Conservation (phyloP, 164 flowering plant species). For the Paratinospora sagittata region DNA sequence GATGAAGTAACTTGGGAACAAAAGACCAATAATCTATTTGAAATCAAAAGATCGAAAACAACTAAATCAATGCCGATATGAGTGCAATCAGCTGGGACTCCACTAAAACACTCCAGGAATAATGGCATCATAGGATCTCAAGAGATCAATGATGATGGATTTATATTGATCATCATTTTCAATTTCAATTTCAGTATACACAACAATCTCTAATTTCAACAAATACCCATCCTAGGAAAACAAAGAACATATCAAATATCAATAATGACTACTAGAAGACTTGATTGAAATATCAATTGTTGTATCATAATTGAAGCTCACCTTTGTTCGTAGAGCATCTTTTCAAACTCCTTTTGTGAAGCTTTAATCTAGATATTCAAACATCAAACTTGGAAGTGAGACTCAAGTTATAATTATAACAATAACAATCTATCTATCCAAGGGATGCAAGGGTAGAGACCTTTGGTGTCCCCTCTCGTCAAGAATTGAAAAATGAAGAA, state of each 20-base stretch:
- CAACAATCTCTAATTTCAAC: not conserved
- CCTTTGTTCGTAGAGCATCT: constrained; percentile 77
- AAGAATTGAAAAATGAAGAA: not conserved
- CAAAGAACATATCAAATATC: not conserved
- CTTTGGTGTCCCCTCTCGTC: no score
- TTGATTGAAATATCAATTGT: not conserved
- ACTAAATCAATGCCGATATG: not conserved
- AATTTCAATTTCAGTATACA: not conserved
- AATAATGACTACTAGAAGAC: not conserved
- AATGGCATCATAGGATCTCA: not conserved
- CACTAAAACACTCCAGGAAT: not conserved
- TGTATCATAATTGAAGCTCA: constrained; percentile 18
- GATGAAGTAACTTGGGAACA: not conserved
- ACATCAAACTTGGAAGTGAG: constrained; percentile 2
- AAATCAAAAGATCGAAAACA: not conserved
- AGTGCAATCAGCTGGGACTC: not conserved
- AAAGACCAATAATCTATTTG: not conserved
- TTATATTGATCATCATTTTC: not conserved
- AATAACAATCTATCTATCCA: no score
- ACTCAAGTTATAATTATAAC: not conserved
- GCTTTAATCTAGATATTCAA: constrained; percentile 57
- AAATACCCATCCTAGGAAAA: not conserved
- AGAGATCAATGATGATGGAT: constrained; percentile 1
- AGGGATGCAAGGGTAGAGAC: no score
- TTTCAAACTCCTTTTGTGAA: constrained; percentile 68